A percentile compares a stretch with the other conserved stretches of the same genome.
Conservation (phyloP, 2,329 filamentous ascomycete genomes). For the Fusarium robinianum region DNA sequence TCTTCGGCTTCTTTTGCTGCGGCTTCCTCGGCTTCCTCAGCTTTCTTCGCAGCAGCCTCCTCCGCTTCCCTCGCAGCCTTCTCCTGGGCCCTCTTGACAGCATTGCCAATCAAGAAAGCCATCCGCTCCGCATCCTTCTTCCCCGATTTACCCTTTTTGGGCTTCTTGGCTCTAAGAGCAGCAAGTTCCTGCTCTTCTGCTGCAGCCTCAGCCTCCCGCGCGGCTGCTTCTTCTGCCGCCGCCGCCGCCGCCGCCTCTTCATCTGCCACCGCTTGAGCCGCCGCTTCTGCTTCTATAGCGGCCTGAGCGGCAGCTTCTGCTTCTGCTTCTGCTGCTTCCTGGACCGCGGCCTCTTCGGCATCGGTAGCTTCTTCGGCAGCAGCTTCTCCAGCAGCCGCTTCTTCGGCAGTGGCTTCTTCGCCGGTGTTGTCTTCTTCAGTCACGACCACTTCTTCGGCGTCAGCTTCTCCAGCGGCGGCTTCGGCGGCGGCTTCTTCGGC, state of each 20-base stretch:
- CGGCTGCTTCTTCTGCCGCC: constrained; percentile 2
- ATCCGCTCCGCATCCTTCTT: constrained; percentile 32
- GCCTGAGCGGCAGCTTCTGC: constrained; percentile 11
- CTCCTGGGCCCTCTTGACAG: constrained; percentile 30
- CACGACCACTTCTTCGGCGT: constrained; percentile 34
- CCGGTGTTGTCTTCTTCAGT: constrained; percentile 23
- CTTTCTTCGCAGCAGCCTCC: constrained; percentile 17
- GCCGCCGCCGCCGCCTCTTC: constrained; percentile 3
- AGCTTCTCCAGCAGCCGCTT: constrained; percentile 6
- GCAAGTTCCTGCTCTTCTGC: constrained; percentile 35
- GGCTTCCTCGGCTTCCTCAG: constrained; percentile 13
- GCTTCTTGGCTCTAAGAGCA: constrained; percentile 30
- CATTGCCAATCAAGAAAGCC: constrained; percentile 24
- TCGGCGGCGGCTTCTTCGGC: constrained; percentile 15
- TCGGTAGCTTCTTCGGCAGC: constrained; percentile 8
- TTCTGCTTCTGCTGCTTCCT: constrained; percentile 10
- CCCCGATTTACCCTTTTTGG: constrained; percentile 42
- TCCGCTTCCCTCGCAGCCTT: constrained; percentile 28
- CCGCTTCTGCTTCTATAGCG: constrained; percentile 21
- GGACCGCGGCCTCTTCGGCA: constrained; percentile 7
- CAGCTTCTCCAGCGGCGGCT: constrained; percentile 9
- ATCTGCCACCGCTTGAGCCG: constrained; percentile 10
- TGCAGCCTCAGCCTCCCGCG: constrained; percentile 20
- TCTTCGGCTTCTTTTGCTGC: constrained; percentile 15
- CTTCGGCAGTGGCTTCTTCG: constrained; percentile 33